Evolutionary conservation across 169 alveolate species (phyloP).

Genomic region (Plasmodium reichenowi): DNA sequence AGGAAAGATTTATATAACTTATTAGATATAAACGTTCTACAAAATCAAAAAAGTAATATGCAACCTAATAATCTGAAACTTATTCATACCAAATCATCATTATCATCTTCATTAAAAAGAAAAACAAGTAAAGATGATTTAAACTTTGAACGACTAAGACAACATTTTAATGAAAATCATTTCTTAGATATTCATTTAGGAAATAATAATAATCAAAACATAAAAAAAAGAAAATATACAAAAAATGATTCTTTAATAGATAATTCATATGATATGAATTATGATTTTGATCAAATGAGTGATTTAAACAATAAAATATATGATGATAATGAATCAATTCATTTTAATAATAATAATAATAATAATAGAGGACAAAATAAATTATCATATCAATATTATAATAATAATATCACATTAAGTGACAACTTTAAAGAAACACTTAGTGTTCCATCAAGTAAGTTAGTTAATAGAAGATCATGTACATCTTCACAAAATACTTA

Average conservation of each 20-base stretch:
- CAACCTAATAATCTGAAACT: constrained; percentile 11
- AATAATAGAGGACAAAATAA: constrained; percentile 3
- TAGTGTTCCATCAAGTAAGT: constrained; percentile 73
- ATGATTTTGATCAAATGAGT: constrained; percentile 59
- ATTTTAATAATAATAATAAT: constrained; percentile 2
- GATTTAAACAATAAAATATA: neutral
- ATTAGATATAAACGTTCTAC: constrained; percentile 20
- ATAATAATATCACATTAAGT: constrained; percentile 19
- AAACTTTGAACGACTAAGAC: constrained; percentile 46
- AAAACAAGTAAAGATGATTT: constrained; percentile 3
- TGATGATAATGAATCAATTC: neutral
- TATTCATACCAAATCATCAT: constrained; percentile 45
- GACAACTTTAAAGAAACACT: constrained; percentile 55
- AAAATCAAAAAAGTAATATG: constrained; percentile 41
- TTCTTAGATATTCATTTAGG: constrained; percentile 27
- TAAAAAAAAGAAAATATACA: constrained; percentile 1
- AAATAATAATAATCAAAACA: constrained; percentile 5
- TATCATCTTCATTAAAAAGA: constrained; percentile 11
- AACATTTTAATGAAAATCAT: constrained; percentile 42
- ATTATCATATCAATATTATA: neutral
- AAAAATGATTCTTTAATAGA: constrained; percentile 9
- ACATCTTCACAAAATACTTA: constrained; percentile 46
- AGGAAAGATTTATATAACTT: constrained; percentile 48
- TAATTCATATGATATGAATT: constrained; percentile 19
- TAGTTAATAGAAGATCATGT: constrained; percentile 51